Evolutionary conservation across 31 red algal species (phyloP).

Genomic region (Asparagopsis taxiformis): DNA sequence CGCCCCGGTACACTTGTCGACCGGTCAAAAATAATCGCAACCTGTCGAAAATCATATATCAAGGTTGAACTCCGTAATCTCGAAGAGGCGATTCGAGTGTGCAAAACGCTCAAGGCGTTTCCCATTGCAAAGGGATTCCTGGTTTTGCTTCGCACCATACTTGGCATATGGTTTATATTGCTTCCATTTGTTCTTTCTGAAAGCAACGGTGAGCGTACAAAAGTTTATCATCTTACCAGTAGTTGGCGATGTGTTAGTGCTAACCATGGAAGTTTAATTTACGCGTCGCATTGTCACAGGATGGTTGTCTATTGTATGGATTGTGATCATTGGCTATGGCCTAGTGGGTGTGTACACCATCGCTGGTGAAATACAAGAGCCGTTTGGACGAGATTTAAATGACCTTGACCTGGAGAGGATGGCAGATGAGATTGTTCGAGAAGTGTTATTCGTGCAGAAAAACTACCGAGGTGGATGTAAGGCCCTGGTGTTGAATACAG

Average conservation of each 20-base stretch:
- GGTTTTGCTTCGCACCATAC: slow-evolving; percentile 27
- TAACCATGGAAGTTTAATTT: background rate
- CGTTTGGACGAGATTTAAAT: slow-evolving; percentile 54
- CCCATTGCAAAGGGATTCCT: slow-evolving; percentile 27
- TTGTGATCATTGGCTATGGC: slow-evolving; percentile 38
- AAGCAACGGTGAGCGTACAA: slow-evolving; percentile 27
- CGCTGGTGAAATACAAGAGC: slow-evolving; percentile 28
- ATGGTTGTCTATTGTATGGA: slow-evolving; percentile 62
- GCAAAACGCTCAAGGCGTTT: slow-evolving; percentile 2
- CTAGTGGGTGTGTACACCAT: slow-evolving; percentile 40
- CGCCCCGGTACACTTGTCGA: background rate
- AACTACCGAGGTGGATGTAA: background rate
- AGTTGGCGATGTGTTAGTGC: background rate
- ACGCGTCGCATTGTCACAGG: background rate
- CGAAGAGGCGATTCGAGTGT: slow-evolving; percentile 12
- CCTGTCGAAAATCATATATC: background rate
- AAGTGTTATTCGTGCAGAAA: slow-evolving; percentile 37
- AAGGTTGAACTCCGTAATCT: background rate
- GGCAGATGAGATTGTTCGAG: slow-evolving; percentile 32
- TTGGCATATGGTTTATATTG: slow-evolving; percentile 48
- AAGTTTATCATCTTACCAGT: slow-evolving; percentile 1
- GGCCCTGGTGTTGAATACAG: background rate
- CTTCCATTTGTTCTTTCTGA: slow-evolving; percentile 49
- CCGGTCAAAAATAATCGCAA: background rate
- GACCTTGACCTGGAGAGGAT: slow-evolving; percentile 40